Conservation (phyloP, 2,329 filamentous ascomycete genomes). For the Alternaria sp. region DNA sequence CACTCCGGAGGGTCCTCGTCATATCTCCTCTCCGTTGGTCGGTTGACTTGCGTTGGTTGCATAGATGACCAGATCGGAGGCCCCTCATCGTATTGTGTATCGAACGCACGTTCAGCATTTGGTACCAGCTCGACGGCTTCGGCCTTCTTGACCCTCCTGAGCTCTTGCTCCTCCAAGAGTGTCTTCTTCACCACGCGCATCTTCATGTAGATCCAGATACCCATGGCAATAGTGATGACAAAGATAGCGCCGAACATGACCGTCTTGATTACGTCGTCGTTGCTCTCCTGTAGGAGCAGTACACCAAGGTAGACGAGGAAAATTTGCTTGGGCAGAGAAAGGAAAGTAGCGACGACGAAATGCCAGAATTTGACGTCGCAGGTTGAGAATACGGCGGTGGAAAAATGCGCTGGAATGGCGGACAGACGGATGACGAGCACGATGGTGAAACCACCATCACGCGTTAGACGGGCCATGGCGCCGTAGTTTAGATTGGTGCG, state of each 20-base stretch:
- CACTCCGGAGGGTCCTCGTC: conserved; percentile 13
- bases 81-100: conserved; percentile 27
- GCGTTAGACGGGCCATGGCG: conserved; percentile 43
- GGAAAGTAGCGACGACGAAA: conserved; percentile 43
- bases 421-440: conserved; percentile 44
- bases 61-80: conserved; percentile 20
- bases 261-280: conserved; percentile 32
- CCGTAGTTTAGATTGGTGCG: conserved; percentile 47
- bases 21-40: conserved; percentile 7
- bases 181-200: conserved; percentile 43
- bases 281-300: conserved; percentile 37
- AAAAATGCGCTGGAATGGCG: conserved; percentile 45
- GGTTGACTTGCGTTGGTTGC: conserved; percentile 22
- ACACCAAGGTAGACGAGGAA: conserved; percentile 47
- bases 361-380: conserved; percentile 48
- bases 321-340: conserved; percentile 45
- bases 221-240: conserved; percentile 39
- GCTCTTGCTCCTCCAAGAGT: conserved; percentile 42
- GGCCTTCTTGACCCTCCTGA: conserved; percentile 25
- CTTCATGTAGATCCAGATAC: conserved; percentile 43
- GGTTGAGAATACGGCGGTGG: conserved; percentile 45
- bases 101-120: conserved; percentile 25
- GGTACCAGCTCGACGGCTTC: conserved; percentile 26
- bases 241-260: conserved; percentile 41
- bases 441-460: conserved; percentile 44